Evolutionary conservation across 306 rosid genomes (phyloP).

Genomic region (Hippophae tibetana): DNA sequence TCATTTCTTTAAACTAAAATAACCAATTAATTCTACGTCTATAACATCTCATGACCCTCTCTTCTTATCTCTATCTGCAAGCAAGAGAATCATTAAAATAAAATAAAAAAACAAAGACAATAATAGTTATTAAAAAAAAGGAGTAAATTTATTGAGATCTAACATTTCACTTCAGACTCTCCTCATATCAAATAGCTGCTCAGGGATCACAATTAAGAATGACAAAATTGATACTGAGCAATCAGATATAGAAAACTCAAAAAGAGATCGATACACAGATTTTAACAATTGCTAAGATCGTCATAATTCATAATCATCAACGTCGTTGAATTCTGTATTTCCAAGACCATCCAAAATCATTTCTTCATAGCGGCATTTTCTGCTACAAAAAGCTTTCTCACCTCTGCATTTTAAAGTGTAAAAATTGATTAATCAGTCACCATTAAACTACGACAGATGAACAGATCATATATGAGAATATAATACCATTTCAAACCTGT

Average conservation of each 20-base stretch:
- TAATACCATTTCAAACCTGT: slow-evolving; percentile 29
- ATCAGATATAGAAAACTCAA: not conserved
- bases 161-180: not conserved
- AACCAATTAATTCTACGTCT: slow-evolving; percentile 24
- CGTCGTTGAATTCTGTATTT: slow-evolving; percentile 27
- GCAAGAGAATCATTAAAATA: slow-evolving; percentile 18
- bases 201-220: slow-evolving; percentile 13
- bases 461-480: not conserved
- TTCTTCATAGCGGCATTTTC: slow-evolving; percentile 71
- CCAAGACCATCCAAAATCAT: slow-evolving; percentile 58
- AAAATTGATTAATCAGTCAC: not conserved
- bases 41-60: slow-evolving; percentile 29
- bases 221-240: slow-evolving; percentile 13
- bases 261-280: not conserved
- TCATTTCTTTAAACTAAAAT: slow-evolving; percentile 19
- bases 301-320: not conserved
- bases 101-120: slow-evolving; percentile 5
- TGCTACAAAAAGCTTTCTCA: slow-evolving; percentile 82
- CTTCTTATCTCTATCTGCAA: slow-evolving; percentile 48
- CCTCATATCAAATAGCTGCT: slow-evolving; percentile 2
- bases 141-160: not conserved
- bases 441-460: not conserved
- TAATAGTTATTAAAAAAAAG: not conserved
- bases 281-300: slow-evolving; percentile 11
- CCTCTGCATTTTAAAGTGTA: slow-evolving; percentile 45